Conservation (phyloP, 2,329 filamentous ascomycete species). For the Claviceps sp. region DNA sequence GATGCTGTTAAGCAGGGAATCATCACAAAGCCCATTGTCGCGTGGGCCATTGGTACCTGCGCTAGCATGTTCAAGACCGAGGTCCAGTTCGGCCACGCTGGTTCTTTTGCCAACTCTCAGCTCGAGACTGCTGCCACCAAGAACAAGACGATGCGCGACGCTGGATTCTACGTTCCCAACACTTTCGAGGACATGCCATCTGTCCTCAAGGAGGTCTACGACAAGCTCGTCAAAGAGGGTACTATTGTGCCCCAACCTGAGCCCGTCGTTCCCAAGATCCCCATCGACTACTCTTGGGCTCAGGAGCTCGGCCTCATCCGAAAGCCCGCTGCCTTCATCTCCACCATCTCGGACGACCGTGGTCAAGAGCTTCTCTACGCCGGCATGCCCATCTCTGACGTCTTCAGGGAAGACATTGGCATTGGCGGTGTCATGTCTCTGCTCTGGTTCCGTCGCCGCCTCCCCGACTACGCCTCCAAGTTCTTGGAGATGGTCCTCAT, state of each 20-base stretch:
- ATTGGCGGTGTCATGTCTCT: conserved; percentile 99
- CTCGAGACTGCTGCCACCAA: conserved; percentile 93
- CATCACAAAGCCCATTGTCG: conserved; percentile 97
- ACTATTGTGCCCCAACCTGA: conserved; percentile 77
- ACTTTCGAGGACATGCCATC: conserved; percentile 92
- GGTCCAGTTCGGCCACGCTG: conserved; percentile 98
- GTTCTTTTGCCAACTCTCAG: conserved; percentile 97
- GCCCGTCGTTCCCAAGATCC: conserved; percentile 94
- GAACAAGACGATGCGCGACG: conserved; percentile 94
- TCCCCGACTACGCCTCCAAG: conserved; percentile 92
- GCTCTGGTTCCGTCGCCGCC: conserved; percentile 96
- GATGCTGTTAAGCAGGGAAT: conserved; percentile 88
- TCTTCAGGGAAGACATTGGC: conserved; percentile 97
- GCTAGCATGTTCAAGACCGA: conserved; percentile 99
- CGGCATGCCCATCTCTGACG: conserved; percentile 99
- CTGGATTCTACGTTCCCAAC: conserved; percentile 85
- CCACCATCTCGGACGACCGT: conserved; percentile 98
- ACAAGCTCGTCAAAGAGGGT: conserved; percentile 73
- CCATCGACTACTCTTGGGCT: conserved; percentile 98
- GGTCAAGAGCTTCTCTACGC: conserved; percentile 97
- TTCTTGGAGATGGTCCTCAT: conserved; percentile 99
- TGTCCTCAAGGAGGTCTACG: conserved; percentile 68
- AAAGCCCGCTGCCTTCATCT: conserved; percentile 99
- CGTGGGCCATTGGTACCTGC: conserved; percentile 98
- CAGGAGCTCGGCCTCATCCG: conserved; percentile 98